Conservation (phyloP, 2,329 filamentous ascomycete species). For the Fusarium bactridioides region DNA sequence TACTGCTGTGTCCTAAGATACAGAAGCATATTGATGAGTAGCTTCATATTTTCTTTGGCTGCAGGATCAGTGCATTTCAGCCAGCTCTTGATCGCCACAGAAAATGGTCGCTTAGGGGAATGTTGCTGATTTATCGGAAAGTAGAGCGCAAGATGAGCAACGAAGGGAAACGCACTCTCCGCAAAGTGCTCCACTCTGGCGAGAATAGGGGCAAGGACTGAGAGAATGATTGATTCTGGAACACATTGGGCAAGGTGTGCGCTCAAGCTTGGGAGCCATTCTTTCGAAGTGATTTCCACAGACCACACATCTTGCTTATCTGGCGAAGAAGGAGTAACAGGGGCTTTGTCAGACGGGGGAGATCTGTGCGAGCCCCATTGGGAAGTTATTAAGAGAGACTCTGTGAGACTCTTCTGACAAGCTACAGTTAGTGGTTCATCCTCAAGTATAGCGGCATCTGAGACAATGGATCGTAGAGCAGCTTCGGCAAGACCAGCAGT, state of each 20-base stretch:
- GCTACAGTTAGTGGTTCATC: conserved; percentile 59
- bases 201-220: conserved; percentile 72
- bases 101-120: conserved; percentile 68
- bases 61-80: conserved; percentile 54
- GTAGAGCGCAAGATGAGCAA: conserved; percentile 82
- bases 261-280: conserved; percentile 71
- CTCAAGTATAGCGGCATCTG: conserved; percentile 57
- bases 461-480: conserved; percentile 64
- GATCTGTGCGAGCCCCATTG: conserved; percentile 64
- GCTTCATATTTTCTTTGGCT: conserved; percentile 69
- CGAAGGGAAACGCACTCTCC: conserved; percentile 78
- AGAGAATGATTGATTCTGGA: conserved; percentile 71
- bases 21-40: conserved; percentile 80
- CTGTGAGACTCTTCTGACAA: conserved; percentile 60
- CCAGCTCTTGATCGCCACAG: conserved; percentile 69
- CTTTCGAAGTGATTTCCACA: conserved; percentile 51
- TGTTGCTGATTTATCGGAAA: conserved; percentile 71
- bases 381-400: conserved; percentile 61
- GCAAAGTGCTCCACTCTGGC: conserved; percentile 73
- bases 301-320: conserved; percentile 43
- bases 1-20: conserved; percentile 86
- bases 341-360: conserved; percentile 60
- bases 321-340: not conserved
- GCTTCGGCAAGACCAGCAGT: conserved; percentile 69
- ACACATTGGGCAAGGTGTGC: conserved; percentile 68